Base-by-base conservation (phyloP, 1,139 yeast species). In the Magnusiomyces magnusii region DNA sequence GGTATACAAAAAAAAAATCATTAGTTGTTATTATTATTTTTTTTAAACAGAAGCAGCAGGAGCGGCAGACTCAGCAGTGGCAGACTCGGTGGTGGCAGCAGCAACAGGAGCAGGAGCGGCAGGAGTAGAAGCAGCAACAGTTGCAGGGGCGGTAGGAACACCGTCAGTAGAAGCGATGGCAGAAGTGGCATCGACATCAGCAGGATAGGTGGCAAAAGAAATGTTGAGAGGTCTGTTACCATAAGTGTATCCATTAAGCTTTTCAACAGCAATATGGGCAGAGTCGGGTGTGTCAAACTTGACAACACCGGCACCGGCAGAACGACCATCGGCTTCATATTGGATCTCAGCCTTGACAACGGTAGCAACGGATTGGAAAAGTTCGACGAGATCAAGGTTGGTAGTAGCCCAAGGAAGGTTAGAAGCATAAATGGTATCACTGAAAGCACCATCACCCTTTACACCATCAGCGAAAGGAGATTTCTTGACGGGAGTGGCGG, bases 351-450 rank as follows among this genome's bases (percentile, higher is more conserved):
- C 97, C 57, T 80, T 79, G 53, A 75, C 76, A 41, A 92, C 93
- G 58, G 81, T 77, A 34, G 96, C 97, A 58, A 91, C 83, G 39
- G 95, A 86, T 69, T 87, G 95, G 71, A 92, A 92, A 62, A 93
- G 79, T 66, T 92, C 97, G 64, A 80, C 83, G 66, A 93, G 80
- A 73, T 93, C 98, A 61, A 86, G 86, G 66, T 85, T 85, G 50
- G 91, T 83, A 25, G 98, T 92, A 54, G 92, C 87, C 80, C 84
- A 90, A 42, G 98, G 98, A 69, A 93, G 78, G 74, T 92, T 93
- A 58, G 80, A 80, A 51, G 87, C 92, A 69, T 75, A 87, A 53
- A 92, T 82, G 24, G 85, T 81, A 60, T 80, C 83, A 56, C 83
- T 81, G 53, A 81, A 80, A 54, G 78, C 83, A 24, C 97, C 97